Evolutionary conservation across 2,329 filamentous ascomycete species (phyloP), one percentile per base, ranked within the genome.

Genomic region (Cytospora piceae): DNA sequence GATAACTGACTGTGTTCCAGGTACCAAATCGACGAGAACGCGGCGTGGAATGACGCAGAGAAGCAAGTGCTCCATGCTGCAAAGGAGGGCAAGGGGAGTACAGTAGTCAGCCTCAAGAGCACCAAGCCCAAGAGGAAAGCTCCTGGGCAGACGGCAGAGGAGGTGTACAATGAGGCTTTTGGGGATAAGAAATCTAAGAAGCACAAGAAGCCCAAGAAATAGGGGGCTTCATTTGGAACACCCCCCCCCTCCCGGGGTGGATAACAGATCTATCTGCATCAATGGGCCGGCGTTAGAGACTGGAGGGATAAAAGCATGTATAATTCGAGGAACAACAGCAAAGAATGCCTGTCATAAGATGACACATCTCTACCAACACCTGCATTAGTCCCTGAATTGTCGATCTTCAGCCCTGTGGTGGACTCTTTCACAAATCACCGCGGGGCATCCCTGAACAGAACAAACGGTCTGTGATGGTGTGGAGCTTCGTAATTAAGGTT

Each of bases 91-190:
- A 82, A 84, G 59, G 80, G 82, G 57, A 86, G 83, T 72, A 82
- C 83, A 20, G 90, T 88, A 0, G 92, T 97, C 32, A 94, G 91
- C 74, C 87, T 98, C 63, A 95, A 94, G 82, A 87, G 88, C n/a
- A 82, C 81, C 65, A 92, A 93, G 78, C 72, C 78, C 69, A 94
- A 95, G 83, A 83, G 92, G 72, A 96, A 96, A 79, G 90, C 87
- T 37, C 34, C 34, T 0, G 81, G 79, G 11, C 77, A 77, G 65
- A 86, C 84, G 20, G 87, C 86, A 5, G 81, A 80, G 27, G 87
- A 90, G 72, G 83, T 89, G 20, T 89, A 88, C 71, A 87, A 88
- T 61, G 82, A 88, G 73, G 83, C 79, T 58, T 79, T 87, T 64
- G 87, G 80, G 2, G 82, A 82, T 29, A 76, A 82, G 39, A 83